These are phyloP conservation scores for Leersia perrieri DNA, from an alignment of 176 grass and related monocot species.

Conservation along the genomic window DNA sequence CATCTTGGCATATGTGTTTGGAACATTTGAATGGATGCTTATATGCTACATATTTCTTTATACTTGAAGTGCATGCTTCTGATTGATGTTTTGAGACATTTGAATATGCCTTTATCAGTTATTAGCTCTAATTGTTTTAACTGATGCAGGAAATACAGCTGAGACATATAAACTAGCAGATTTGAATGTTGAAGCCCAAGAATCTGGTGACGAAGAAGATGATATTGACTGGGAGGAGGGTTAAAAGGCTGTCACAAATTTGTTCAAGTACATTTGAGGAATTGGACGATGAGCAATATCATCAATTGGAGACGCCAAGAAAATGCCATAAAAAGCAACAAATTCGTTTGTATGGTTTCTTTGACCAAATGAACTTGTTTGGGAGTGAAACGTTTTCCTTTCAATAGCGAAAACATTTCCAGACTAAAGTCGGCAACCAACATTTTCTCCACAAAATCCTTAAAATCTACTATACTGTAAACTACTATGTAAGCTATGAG, in stretches of 20 bases:
- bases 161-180: slow-evolving; percentile 66
- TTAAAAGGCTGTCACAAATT: slow-evolving; percentile 23
- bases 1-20: neutral
- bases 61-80: neutral
- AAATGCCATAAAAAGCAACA: neutral
- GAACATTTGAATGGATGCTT: slow-evolving; percentile 1
- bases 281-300: neutral
- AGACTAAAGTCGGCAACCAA: neutral
- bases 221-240: slow-evolving; percentile 80
- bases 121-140: slow-evolving; percentile 23
- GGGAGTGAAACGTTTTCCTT: neutral
- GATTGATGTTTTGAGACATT: neutral
- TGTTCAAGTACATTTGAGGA: neutral
- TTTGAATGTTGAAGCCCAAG: slow-evolving; percentile 80
- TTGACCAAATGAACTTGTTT: neutral
- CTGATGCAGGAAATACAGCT: slow-evolving; percentile 47
- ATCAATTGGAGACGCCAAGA: neutral
- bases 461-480: neutral
- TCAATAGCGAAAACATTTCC: neutral
- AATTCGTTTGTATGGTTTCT: neutral
- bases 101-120: neutral
- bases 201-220: slow-evolving; percentile 72
- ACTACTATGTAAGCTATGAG: neutral
- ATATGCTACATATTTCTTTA: neutral
- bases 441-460: neutral